These are phyloP conservation scores for Coemansia sp. DNA, from an alignment of 192 early-diverging fungal species.

Conservation along the genomic window DNA sequence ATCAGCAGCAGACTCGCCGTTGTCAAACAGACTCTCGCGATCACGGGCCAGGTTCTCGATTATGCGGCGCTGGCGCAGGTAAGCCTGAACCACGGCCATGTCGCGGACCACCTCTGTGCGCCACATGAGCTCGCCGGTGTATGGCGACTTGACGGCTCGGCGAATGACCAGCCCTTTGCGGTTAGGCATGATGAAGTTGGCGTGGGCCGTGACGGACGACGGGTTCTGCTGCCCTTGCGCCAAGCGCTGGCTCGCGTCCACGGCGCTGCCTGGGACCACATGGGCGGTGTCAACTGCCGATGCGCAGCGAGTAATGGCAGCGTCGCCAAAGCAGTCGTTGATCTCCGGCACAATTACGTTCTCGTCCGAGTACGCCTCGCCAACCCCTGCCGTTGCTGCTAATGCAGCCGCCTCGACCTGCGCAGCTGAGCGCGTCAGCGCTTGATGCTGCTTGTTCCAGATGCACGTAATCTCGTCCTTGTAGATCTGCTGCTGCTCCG, in stretches of 20 bases:
- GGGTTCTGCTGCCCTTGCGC: not conserved
- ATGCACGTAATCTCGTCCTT: slow-evolving; percentile 88
- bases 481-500: slow-evolving; percentile 94
- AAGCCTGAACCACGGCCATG: slow-evolving; percentile 80
- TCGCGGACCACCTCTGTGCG: slow-evolving; percentile 79
- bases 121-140: slow-evolving; percentile 67
- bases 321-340: slow-evolving; percentile 50
- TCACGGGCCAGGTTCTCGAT: slow-evolving; percentile 60
- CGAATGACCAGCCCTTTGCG: slow-evolving; percentile 41
- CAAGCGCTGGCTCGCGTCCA: slow-evolving; percentile 38
- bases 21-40: slow-evolving; percentile 4
- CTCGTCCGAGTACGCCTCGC: slow-evolving; percentile 33
- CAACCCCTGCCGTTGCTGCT: not conserved
- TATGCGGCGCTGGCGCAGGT: slow-evolving; percentile 75
- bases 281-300: slow-evolving; percentile 14
- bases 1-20: slow-evolving; percentile 5
- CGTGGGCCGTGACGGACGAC: slow-evolving; percentile 25
- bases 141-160: slow-evolving; percentile 40
- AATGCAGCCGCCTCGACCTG: slow-evolving; percentile 10
- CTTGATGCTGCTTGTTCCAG: slow-evolving; percentile 81
- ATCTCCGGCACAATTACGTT: slow-evolving; percentile 42
- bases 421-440: slow-evolving; percentile 54
- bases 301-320: slow-evolving; percentile 3
- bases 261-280: slow-evolving; percentile 25
- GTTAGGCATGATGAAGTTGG: slow-evolving; percentile 41